phyloP scores from a whole-genome alignment of 108 stramenopile genomes.

The Fistulifera pelliculosa region DNA sequence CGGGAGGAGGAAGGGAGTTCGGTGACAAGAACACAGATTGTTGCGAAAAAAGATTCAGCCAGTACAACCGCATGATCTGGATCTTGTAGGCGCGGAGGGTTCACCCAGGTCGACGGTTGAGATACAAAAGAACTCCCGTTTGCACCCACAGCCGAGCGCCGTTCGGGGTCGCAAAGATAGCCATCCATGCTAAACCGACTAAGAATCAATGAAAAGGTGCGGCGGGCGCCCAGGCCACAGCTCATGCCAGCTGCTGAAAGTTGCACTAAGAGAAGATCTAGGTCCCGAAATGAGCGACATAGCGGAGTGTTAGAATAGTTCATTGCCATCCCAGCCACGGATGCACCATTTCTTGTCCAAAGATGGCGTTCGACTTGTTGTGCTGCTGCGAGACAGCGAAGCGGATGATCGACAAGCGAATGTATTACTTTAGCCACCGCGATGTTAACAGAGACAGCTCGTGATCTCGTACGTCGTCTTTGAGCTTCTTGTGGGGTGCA shows the following conservation, averaged over 20 bases:
- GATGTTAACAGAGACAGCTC: conserved; percentile 60
- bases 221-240: conserved; percentile 72
- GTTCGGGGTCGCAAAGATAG: conserved; percentile 77
- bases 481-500: conserved; percentile 69
- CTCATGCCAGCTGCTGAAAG: conserved; percentile 76
- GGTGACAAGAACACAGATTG: conserved; percentile 72
- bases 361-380: conserved; percentile 82
- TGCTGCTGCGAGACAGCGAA: conserved; percentile 76
- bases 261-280: conserved; percentile 79
- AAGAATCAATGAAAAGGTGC: conserved; percentile 57
- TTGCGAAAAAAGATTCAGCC: conserved; percentile 76
- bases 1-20: conserved; percentile 81
- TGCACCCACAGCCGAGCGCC: conserved; percentile 31
- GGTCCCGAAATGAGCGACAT: conserved; percentile 73
- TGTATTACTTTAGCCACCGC: conserved; percentile 84
- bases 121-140: background rate
- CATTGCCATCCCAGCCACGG: conserved; percentile 74
- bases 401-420: conserved; percentile 77
- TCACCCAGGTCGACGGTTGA: conserved; percentile 41
- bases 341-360: conserved; percentile 82
- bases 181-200: conserved; percentile 81
- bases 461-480: conserved; percentile 51
- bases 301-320: conserved; percentile 81
- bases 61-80: conserved; percentile 73
- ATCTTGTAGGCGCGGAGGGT: conserved; percentile 75